These are phyloP conservation scores for Aspergillus niger DNA, from an alignment of 2,329 filamentous ascomycete genomes.

Conservation along the genomic window DNA sequence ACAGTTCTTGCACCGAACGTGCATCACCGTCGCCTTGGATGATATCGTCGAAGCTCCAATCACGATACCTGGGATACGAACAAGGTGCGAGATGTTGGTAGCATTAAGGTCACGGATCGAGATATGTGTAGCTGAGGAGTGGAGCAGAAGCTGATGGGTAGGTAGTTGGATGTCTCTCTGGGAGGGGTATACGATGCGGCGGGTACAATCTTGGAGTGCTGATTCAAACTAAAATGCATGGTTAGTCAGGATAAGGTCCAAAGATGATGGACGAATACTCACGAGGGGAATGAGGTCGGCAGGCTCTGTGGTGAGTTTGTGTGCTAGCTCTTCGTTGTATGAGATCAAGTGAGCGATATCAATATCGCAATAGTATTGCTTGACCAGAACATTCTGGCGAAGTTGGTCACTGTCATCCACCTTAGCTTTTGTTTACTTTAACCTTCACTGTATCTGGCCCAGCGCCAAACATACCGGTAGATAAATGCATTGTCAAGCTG, in stretches of 20 bases:
- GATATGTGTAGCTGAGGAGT: constrained; percentile 86
- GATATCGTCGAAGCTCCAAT: constrained; percentile 96
- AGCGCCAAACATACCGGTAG: constrained; percentile 66
- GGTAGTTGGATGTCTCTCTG: constrained; percentile 70
- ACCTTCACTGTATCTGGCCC: constrained; percentile 24
- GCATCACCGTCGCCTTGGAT: constrained; percentile 85
- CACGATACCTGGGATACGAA: constrained; percentile 94
- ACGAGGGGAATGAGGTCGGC: constrained; percentile 91
- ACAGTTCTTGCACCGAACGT: constrained; percentile 88
- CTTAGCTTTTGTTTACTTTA: background rate
- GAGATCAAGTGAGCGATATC: constrained; percentile 95
- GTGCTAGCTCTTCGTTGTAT: constrained; percentile 92
- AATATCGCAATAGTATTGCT: constrained; percentile 94
- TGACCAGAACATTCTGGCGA: constrained; percentile 88
- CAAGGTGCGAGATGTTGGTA: constrained; percentile 88
- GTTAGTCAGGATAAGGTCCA: background rate
- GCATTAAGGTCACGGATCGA: constrained; percentile 94
- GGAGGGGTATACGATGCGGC: constrained; percentile 86
- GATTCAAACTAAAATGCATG: constrained; percentile 71
- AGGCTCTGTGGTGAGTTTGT: constrained; percentile 84
- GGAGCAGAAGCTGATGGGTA: constrained; percentile 90
- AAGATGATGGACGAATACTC: constrained; percentile 33
- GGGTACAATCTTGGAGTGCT: constrained; percentile 86
- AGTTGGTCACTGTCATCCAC: constrained; percentile 76
- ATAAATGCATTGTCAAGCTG: constrained; percentile 92